Conservation (phyloP, 257 asterid species). For the Solanum piurae region DNA sequence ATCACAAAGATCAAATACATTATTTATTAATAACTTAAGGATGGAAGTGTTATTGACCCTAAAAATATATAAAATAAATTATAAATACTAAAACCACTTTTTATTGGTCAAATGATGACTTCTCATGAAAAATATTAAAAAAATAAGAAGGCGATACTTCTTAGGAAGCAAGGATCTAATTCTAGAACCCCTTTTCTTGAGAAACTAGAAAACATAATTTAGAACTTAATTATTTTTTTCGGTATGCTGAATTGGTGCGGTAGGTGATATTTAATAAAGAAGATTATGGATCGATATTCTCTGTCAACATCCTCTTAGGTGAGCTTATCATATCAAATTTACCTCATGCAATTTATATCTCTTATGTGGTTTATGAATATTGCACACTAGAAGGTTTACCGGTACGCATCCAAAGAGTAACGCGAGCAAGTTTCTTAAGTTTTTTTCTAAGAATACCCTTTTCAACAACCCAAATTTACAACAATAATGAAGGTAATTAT, state of each 20-base stretch:
- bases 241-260: rapidly evolving
- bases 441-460: background rate
- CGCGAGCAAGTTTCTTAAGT: background rate
- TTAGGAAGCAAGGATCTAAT: background rate
- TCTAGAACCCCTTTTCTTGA: background rate
- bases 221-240: too few species aligned
- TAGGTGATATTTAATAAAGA: background rate
- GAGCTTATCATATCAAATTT: background rate
- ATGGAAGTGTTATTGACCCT: background rate
- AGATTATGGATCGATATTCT: background rate
- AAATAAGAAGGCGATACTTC: background rate
- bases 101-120: background rate
- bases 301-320: background rate
- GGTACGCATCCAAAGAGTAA: background rate
- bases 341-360: too few species aligned
- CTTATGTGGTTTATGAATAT: too few species aligned
- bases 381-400: too few species aligned
- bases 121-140: background rate
- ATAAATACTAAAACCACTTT: background rate
- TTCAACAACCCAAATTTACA: background rate
- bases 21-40: background rate
- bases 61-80: background rate
- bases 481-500: background rate
- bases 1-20: background rate
- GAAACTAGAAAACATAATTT: background rate